Evolutionary conservation across 257 asterid species (phyloP), one percentile per base, ranked within the genome.

Genomic region (Solanum peruvianum): DNA sequence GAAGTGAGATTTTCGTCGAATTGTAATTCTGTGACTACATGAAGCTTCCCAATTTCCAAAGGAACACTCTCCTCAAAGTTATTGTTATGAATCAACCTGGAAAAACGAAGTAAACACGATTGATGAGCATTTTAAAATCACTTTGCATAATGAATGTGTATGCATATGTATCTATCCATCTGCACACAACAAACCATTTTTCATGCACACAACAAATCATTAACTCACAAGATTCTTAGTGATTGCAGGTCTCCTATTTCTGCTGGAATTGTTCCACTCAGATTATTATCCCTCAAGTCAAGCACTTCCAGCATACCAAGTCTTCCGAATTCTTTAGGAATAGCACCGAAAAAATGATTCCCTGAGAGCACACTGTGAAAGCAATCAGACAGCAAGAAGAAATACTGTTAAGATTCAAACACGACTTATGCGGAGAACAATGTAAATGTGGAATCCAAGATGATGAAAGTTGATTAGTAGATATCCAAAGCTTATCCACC

Each of bases 11-110:
- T 88, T 82, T 90, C 91, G 89, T 96, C 94, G 37, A 92, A 89
- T 87, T 90, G 93, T 81, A 93, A 83, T 87, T 96, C 97, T 49
- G 90, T 87, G 56, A 93, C 94, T 88, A 88, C 88, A 88, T 92
- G 86, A 75, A 97, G 98, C 91, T 90, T 93, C 90, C 91, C 90
- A 89, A 96, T 91, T 92, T 90, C 98, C 88, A 87, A 88, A 29
- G 99, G 99, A 70, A 93, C 89, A 49, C 91, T 87, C 71, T 95
- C 97, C 88, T 92, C 95, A 71, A 96, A 93, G 86, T 87, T 92
- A 87, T 97, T 97, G 88, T 92, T 91, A 86, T 90, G 91, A 71
- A 97, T 96, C 89, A 96, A 87, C 93, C 99, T 96, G 93, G 76
- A 87, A 56, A 6, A 86, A 85, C 67, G 52, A 69, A 42, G 2